These are phyloP conservation scores for Aegilops speltoides DNA, from an alignment of 176 grass and related monocot genomes.

Conservation along the genomic window DNA sequence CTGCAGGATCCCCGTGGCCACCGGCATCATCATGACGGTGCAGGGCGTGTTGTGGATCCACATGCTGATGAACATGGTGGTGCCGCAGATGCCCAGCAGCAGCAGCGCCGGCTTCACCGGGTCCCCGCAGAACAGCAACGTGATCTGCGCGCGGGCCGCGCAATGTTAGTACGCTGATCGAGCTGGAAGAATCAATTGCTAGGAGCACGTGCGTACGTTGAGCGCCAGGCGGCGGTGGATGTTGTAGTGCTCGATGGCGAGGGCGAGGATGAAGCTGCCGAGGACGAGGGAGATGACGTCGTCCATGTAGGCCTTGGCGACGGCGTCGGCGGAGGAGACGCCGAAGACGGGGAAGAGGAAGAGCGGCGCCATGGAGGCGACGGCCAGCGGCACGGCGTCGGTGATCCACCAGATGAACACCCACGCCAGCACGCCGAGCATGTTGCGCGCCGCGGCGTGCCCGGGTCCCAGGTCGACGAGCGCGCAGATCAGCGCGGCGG, in stretches of 20 bases:
- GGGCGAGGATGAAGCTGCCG: slow-evolving; percentile 92
- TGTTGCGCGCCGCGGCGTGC: slow-evolving; percentile 55
- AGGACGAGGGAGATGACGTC: slow-evolving; percentile 98
- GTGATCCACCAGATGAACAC: slow-evolving; percentile 94
- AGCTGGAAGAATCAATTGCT: no score
- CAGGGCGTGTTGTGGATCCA: slow-evolving; percentile 97
- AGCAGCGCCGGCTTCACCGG: slow-evolving; percentile 64
- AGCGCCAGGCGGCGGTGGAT: slow-evolving; percentile 90
- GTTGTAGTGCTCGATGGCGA: slow-evolving; percentile 90
- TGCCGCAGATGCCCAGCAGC: slow-evolving; percentile 72
- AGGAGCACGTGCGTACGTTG: slow-evolving; percentile 48
- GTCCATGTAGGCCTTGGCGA: slow-evolving; percentile 85
- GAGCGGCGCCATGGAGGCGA: slow-evolving; percentile 87
- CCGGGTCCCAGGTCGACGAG: slow-evolving; percentile 43
- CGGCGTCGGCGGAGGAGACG: slow-evolving; percentile 51
- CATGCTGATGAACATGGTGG: slow-evolving; percentile 74
- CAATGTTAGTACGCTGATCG: slow-evolving; percentile 1
- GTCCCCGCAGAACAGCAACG: slow-evolving; percentile 71
- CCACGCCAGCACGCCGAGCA: slow-evolving; percentile 81
- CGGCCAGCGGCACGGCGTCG: slow-evolving; percentile 78
- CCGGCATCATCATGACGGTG: slow-evolving; percentile 88
- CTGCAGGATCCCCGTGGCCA: slow-evolving; percentile 83
- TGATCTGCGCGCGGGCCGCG: slow-evolving; percentile 41
- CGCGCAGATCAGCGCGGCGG: slow-evolving; percentile 44
- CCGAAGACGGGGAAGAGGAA: slow-evolving; percentile 86